Evolutionary conservation across 768 basidiomycete species (phyloP).

Genomic region (Naganishia friedmannii): DNA sequence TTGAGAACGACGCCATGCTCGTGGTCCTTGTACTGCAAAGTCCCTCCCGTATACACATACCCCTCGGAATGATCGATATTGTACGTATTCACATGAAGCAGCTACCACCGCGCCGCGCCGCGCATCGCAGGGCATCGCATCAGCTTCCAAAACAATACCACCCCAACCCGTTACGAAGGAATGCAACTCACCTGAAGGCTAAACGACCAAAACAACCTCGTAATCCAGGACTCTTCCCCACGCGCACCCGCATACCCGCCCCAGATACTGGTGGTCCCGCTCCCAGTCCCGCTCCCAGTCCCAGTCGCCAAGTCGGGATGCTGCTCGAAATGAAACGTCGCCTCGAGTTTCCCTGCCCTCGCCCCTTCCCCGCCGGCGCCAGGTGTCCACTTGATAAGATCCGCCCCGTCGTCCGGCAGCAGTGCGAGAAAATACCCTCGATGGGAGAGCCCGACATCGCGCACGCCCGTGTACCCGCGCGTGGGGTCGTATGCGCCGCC

Average conservation of each 20-base stretch:
- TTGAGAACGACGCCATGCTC: slow-evolving; percentile 68
- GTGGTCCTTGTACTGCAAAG: slow-evolving; percentile 65
- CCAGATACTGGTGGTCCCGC: slow-evolving; percentile 54
- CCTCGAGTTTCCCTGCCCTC: slow-evolving; percentile 40
- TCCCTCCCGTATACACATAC: slow-evolving; percentile 58
- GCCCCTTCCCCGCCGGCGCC: too few relatives aligned
- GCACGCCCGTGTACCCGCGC: slow-evolving; percentile 57
- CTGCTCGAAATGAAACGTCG: slow-evolving; percentile 13
- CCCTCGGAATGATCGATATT: slow-evolving; percentile 57
- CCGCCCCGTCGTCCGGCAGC: slow-evolving; percentile 59
- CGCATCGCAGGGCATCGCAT: too few relatives aligned
- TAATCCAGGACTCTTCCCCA: slow-evolving; percentile 58
- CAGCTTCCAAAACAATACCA: too few relatives aligned
- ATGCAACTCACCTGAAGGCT: slow-evolving; percentile 37
- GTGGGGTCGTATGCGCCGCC: background rate
- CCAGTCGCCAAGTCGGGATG: too few relatives aligned
- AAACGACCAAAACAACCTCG: slow-evolving; percentile 68
- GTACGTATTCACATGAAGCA: slow-evolving; percentile 60
- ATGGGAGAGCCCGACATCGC: slow-evolving; percentile 63
- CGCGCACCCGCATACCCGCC: slow-evolving; percentile 58
- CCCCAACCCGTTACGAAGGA: too few relatives aligned
- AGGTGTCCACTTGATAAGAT: slow-evolving; percentile 59
- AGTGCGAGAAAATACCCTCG: slow-evolving; percentile 65
- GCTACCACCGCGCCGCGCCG: slow-evolving; percentile 45
- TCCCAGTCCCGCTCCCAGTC: too few relatives aligned